These are phyloP conservation scores for Leccinum fibrillosum DNA, from an alignment of 768 basidiomycete species.

Conservation along the genomic window DNA sequence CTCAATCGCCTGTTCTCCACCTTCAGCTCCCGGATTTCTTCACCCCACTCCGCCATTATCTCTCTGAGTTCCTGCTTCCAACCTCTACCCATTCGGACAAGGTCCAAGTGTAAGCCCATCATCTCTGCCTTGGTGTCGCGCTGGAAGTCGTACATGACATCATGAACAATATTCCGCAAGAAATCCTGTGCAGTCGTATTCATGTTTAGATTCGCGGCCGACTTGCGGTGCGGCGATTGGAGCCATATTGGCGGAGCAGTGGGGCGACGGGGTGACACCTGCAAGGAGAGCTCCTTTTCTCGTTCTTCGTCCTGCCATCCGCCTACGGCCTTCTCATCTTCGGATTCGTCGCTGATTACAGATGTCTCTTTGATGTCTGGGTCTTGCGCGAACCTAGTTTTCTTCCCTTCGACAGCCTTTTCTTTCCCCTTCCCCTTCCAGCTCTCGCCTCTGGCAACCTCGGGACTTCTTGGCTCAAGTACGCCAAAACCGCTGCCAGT, in stretches of 20 bases:
- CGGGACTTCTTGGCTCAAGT: constrained; percentile 50
- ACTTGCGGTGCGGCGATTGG: constrained; percentile 37
- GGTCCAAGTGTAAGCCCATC: constrained; percentile 70
- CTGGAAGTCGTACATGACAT: constrained; percentile 73
- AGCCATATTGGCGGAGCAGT: constrained; percentile 35
- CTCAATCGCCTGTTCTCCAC: constrained; percentile 51
- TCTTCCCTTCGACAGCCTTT: constrained; percentile 32
- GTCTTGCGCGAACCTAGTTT: constrained; percentile 42
- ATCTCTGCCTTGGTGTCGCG: constrained; percentile 69
- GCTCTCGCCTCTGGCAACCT: constrained; percentile 45
- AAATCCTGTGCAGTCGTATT: constrained; percentile 49
- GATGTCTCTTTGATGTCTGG: constrained; percentile 26
- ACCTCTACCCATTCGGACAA: constrained; percentile 65
- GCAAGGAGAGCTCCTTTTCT: constrained; percentile 44
- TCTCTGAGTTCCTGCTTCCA: constrained; percentile 65
- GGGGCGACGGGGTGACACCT: constrained; percentile 55
- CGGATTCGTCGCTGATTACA: constrained; percentile 12
- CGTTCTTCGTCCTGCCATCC: constrained; percentile 19
- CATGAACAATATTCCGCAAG: constrained; percentile 60
- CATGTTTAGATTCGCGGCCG: constrained; percentile 22
- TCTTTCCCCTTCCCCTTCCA: constrained; percentile 28
- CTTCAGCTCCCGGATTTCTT: constrained; percentile 47
- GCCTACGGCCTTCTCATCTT: constrained; percentile 1
- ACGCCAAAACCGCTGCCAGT: constrained; percentile 25
- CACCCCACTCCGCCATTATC: constrained; percentile 59